Percentiles rank a stretch among this genome's conserved stretches.
Conservation (phyloP, 495 filamentous ascomycete genomes). For the Achaetomiella virescens region DNA sequence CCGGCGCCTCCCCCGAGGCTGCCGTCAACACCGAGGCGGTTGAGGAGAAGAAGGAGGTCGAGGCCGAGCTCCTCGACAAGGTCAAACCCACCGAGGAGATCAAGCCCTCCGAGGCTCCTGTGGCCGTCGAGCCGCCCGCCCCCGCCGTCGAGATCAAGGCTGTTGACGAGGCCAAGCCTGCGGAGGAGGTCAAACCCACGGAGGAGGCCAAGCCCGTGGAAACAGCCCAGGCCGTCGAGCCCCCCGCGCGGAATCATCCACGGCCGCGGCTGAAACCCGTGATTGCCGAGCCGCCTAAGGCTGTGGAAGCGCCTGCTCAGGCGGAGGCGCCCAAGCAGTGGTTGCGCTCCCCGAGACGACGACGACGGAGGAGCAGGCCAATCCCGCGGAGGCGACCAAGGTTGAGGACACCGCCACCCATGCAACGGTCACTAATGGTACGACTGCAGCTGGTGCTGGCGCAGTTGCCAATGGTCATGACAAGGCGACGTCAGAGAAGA, state of each 20-base stretch:
- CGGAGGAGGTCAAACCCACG: slow-evolving; percentile 4
- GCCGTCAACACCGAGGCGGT: not conserved
- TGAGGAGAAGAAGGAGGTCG: not conserved
- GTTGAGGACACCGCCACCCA: slow-evolving; percentile 7
- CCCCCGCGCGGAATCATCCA: too few species aligned
- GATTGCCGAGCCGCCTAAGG: too few species aligned
- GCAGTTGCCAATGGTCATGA: too few species aligned
- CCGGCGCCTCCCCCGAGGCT: too few species aligned
- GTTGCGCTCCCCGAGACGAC: slow-evolving; percentile 10
- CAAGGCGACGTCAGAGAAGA: slow-evolving; percentile 34
- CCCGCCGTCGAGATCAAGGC: slow-evolving; percentile 8
- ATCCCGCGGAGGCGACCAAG: not conserved
- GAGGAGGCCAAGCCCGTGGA: slow-evolving; percentile 15
- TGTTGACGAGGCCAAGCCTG: slow-evolving; percentile 5
- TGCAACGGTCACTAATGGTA: slow-evolving; percentile 16
- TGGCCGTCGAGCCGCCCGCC: slow-evolving; percentile 5
- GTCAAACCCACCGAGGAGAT: not conserved
- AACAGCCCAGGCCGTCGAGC: not conserved
- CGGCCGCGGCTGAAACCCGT: not conserved
- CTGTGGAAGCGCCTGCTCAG: too few species aligned
- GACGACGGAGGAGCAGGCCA: slow-evolving; percentile 14
- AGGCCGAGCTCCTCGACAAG: not conserved
- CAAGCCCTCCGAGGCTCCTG: slow-evolving; percentile 3
- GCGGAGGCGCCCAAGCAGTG: not conserved
- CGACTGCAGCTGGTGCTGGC: slow-evolving; percentile 31